Evolutionary conservation across 129 eudicot genomes (phyloP).

Genomic region (Centaurea solstitialis): DNA sequence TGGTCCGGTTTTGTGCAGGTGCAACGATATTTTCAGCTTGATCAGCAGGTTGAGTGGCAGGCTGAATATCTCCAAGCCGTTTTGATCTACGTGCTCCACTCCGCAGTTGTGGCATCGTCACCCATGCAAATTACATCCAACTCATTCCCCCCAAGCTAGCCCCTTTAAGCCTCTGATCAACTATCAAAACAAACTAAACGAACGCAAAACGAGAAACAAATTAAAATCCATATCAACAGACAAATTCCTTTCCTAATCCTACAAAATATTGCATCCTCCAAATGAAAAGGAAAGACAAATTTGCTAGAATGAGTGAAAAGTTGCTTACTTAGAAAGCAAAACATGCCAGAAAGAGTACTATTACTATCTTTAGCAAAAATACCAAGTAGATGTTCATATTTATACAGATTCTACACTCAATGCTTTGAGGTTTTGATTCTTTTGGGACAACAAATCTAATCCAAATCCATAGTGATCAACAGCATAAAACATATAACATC

Average conservation of each 20-base stretch:
- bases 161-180: conserved; percentile 30
- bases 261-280: background rate
- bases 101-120: conserved; percentile 99
- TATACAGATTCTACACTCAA: conserved; percentile 22
- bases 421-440: conserved; percentile 23
- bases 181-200: conserved; percentile 8
- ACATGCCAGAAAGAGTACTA: conserved; percentile 1
- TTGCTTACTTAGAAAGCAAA: conserved; percentile 39
- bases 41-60: conserved; percentile 61
- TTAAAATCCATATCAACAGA: background rate
- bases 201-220: background rate
- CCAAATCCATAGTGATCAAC: conserved; percentile 22
- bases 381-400: conserved; percentile 8
- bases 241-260: background rate
- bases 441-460: conserved; percentile 17
- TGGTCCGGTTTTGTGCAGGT: conserved; percentile 63
- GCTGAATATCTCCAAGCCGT: conserved; percentile 95
- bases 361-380: conserved; percentile 22
- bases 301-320: conserved; percentile 14
- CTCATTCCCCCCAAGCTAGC: conserved; percentile 45
- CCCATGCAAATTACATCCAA: conserved; percentile 85
- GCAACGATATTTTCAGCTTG: conserved; percentile 58
- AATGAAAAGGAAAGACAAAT: background rate
- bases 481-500: conserved; percentile 22
- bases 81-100: conserved; percentile 99